phyloP scores from a whole-genome alignment of 164 flowering plant genomes.

The Chloranthus sessilifolius region DNA sequence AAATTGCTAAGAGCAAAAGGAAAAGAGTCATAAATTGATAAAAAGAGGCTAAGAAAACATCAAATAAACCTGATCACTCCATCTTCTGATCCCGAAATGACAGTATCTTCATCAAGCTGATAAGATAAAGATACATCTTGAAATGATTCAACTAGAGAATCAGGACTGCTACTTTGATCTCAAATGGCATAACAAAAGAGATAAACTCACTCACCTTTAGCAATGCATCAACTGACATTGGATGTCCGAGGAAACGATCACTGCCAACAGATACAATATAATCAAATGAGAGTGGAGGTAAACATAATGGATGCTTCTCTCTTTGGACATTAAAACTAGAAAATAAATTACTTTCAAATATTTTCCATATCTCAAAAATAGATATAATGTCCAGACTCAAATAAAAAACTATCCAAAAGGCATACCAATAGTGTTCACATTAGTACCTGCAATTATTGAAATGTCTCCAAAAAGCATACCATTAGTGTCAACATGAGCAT shows the following conservation, averaged over 20 bases:
- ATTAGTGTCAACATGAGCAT: slow-evolving; percentile 5
- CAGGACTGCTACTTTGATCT: neutral
- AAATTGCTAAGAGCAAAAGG: neutral
- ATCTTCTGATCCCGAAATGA: slow-evolving; percentile 81
- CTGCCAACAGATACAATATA: slow-evolving; percentile 31
- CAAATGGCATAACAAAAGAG: neutral
- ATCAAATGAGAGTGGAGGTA: neutral
- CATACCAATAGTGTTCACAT: neutral
- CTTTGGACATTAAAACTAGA: neutral
- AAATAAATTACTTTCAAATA: too few species aligned
- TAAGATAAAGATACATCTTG: neutral
- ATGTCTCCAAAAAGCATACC: too few species aligned
- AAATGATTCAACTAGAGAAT: neutral
- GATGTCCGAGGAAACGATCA: slow-evolving; percentile 77
- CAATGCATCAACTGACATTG: slow-evolving; percentile 75
- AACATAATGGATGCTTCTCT: neutral
- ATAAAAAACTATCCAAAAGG: neutral
- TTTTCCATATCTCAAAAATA: too few species aligned
- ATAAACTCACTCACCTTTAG: slow-evolving; percentile 51
- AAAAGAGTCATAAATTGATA: neutral
- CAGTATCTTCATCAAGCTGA: slow-evolving; percentile 89
- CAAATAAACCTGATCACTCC: slow-evolving; percentile 78
- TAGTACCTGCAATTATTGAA: too few species aligned
- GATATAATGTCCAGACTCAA: too few species aligned
- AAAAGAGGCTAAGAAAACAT: neutral